These are phyloP conservation scores for Sugiyamaella floridensis DNA, from an alignment of 805 yeast genomes.

Conservation along the genomic window DNA sequence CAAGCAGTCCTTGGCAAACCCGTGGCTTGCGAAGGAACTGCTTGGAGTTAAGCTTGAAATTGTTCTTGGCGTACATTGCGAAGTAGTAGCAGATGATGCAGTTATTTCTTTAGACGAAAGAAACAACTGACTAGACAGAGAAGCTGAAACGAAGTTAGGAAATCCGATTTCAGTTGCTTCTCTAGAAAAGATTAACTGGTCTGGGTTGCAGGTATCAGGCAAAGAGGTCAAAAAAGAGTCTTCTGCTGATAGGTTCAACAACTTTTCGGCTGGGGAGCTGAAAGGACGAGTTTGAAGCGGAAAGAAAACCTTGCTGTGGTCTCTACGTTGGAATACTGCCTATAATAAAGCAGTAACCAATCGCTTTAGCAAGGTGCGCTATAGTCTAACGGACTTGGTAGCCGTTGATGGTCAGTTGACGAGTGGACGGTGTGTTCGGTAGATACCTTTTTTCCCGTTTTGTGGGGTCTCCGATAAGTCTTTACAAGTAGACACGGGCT, in stretches of 20 bases:
- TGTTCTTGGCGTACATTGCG: background rate
- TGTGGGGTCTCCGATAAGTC: no score
- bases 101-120: background rate
- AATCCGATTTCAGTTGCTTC: background rate
- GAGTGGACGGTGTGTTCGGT: no score
- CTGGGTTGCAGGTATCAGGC: constrained; percentile 4
- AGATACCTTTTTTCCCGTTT: no score
- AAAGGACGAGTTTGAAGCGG: background rate
- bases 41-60: no score
- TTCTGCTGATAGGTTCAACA: constrained; percentile 7
- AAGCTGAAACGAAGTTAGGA: constrained; percentile 1
- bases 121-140: background rate
- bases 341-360: background rate
- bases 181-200: background rate
- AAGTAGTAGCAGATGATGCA: background rate
- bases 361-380: background rate
- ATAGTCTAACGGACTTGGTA: background rate
- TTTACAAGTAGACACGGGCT: no score
- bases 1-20: no score
- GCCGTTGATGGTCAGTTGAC: background rate
- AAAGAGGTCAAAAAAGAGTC: constrained; percentile 6
- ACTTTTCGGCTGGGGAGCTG: constrained; percentile 2
- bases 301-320: background rate
- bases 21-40: no score
- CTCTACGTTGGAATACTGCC: background rate